Evolutionary conservation across 805 yeast genomes (phyloP), one percentile per base, ranked within the genome.

Genomic region (Ogataea ganodermae): DNA sequence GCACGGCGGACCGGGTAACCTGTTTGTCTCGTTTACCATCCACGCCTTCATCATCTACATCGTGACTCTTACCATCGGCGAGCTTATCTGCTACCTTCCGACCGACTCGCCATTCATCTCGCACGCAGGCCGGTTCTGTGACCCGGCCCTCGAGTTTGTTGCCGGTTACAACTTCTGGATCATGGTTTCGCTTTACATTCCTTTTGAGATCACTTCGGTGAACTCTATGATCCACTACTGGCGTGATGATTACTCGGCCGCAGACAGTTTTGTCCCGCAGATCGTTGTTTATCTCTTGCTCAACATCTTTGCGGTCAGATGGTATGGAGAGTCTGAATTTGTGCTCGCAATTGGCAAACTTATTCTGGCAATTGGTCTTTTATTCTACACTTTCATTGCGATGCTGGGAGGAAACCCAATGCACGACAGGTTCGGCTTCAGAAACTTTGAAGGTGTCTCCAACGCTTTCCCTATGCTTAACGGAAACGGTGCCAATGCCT

Each of bases 401-500:
- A 89, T 88, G 95, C 79, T 85, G 30, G 96, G 96, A 24, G 96
- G 96, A 22, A 89, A 88, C 62, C 96, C 96, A 1, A 62, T 74
- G 38, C 82, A 80, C 14, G 80, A 78, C 37, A 62, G 60, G 1
- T 63, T 50, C 42, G 66, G 67, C 6, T 63, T 63, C 45, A 51
- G 57, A 33, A 63, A 63, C 38, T 62, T 59, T 14, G 50, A 52
- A 40, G 61, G 59, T 31, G 38, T 52, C 8, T 3, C 33, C 14
- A 57, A 62, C 35, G 78, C 82, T 3, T 81, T 86, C 59, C 81
- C 83, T 16, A 69, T 73, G 50, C 81, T 78, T 61, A 64, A 71
- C 31, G 75, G 78, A 9, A 63, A 73, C 4, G 91, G 91, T 0
- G 60, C 63, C 0, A 78, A 83, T 56, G 96, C 92, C 1, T 86